A percentile compares a stretch with the other conserved stretches of the same genome.
Evolutionary conservation across 2,329 filamentous ascomycete species (phyloP).

Genomic region (Phialophora tarda): DNA sequence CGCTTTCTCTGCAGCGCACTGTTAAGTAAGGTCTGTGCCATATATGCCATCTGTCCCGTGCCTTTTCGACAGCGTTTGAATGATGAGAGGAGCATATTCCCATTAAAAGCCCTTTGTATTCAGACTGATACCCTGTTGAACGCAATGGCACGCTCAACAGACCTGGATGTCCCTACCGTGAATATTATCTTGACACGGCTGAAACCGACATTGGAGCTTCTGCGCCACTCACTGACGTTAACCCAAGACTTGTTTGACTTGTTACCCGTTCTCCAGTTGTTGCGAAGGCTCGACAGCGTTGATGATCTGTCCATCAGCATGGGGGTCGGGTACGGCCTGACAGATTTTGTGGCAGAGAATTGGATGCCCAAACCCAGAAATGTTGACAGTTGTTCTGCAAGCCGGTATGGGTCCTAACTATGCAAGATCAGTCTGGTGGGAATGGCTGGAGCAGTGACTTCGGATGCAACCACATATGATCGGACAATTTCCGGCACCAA

Average conservation of each 20-base stretch:
- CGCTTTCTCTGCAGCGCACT: not conserved
- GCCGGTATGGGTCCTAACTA: not conserved
- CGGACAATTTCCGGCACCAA: no score
- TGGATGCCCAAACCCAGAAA: not conserved
- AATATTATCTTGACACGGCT: not conserved
- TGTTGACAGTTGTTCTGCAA: not conserved
- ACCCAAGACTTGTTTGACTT: no score
- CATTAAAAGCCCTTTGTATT: fast-evolving
- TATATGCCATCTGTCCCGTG: not conserved
- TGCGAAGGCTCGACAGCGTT: not conserved
- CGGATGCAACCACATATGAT: no score
- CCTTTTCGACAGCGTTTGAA: not conserved
- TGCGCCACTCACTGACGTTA: no score
- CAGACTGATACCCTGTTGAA: not conserved
- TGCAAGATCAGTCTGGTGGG: not conserved
- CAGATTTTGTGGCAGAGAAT: not conserved
- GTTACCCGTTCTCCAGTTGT: no score
- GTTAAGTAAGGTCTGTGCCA: not conserved
- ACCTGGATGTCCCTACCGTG: not conserved
- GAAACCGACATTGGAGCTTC: not conserved
- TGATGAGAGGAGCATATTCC: no score
- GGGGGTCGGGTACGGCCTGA: not conserved
- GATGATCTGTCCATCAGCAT: not conserved
- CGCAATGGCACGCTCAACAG: not conserved
- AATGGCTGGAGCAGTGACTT: not conserved